These are phyloP conservation scores for Pecoramyces ruminantium DNA, from an alignment of 192 early-diverging fungal genomes.

Conservation along the genomic window DNA sequence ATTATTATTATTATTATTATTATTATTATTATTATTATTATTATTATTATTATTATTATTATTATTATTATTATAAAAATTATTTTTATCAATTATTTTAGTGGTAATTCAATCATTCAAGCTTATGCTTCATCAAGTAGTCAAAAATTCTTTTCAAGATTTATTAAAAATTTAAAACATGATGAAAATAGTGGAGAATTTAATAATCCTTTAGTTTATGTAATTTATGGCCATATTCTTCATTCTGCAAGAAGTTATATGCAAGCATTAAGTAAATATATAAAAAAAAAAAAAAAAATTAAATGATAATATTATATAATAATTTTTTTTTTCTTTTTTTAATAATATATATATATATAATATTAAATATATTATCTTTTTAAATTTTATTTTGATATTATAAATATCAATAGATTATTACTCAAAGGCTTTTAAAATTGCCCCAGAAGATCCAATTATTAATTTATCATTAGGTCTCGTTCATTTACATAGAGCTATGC, in stretches of 20 bases:
- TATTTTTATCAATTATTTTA: constrained; percentile 13
- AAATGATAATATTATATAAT: no score
- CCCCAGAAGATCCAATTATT: constrained; percentile 48
- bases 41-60: constrained; percentile 11
- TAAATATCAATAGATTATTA: constrained; percentile 8
- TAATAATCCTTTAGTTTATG: constrained; percentile 22
- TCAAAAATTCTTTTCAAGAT: constrained; percentile 36
- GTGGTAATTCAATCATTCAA: constrained; percentile 18
- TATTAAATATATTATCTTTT: no score
- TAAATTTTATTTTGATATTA: not conserved
- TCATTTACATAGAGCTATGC: constrained; percentile 46
- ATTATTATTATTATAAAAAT: constrained; percentile 28
- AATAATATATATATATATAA: no score
- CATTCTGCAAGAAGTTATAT: constrained; percentile 27
- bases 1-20: no score
- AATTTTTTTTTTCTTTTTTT: no score
- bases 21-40: no score
- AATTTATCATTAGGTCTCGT: constrained; percentile 42
- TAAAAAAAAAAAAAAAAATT: no score
- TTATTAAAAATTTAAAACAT: constrained; percentile 21
- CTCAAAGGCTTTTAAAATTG: constrained; percentile 28
- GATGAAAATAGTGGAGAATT: constrained; percentile 1
- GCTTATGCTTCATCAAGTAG: constrained; percentile 22
- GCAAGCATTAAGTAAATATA: constrained; percentile 32
- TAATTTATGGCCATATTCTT: constrained; percentile 44